A percentile compares a stretch with the other conserved stretches of the same genome.
phyloP scores from a whole-genome alignment of 805 yeast species.

The Kodamaea fukazawae region DNA sequence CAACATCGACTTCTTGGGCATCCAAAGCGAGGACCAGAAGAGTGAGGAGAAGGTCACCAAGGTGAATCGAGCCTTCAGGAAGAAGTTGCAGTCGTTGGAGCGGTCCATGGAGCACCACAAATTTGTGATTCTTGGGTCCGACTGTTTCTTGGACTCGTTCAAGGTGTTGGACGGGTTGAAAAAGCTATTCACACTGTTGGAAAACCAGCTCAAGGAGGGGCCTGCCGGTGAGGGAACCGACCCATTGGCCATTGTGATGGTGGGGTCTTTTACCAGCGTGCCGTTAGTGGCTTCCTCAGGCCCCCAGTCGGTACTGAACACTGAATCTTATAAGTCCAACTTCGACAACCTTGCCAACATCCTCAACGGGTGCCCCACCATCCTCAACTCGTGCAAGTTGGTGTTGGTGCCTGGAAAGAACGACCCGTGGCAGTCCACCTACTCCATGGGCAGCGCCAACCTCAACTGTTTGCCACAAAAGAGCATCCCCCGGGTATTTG shows the following conservation, averaged over 20 bases:
- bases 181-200: constrained; percentile 57
- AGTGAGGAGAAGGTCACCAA: constrained; percentile 44
- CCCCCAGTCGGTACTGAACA: constrained; percentile 45
- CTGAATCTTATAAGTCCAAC: constrained; percentile 57
- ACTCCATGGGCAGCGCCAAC: constrained; percentile 52
- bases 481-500: constrained; percentile 69
- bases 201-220: constrained; percentile 27
- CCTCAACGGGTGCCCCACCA: constrained; percentile 54
- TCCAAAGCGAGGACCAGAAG: constrained; percentile 27
- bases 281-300: constrained; percentile 61
- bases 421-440: constrained; percentile 88
- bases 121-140: constrained; percentile 71
- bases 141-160: constrained; percentile 62
- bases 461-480: constrained; percentile 55
- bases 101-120: constrained; percentile 53
- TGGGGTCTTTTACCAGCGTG: constrained; percentile 73
- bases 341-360: constrained; percentile 75
- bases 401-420: constrained; percentile 83
- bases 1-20: constrained; percentile 63
- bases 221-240: constrained; percentile 26
- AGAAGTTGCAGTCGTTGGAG: constrained; percentile 56
- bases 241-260: constrained; percentile 71
- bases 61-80: constrained; percentile 58
- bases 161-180: constrained; percentile 60
- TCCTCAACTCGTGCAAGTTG: constrained; percentile 54